Evolutionary conservation across 2,329 filamentous ascomycete species (phyloP), one percentile per base, ranked within the genome.

Genomic region (Cladosporium sp.): DNA sequence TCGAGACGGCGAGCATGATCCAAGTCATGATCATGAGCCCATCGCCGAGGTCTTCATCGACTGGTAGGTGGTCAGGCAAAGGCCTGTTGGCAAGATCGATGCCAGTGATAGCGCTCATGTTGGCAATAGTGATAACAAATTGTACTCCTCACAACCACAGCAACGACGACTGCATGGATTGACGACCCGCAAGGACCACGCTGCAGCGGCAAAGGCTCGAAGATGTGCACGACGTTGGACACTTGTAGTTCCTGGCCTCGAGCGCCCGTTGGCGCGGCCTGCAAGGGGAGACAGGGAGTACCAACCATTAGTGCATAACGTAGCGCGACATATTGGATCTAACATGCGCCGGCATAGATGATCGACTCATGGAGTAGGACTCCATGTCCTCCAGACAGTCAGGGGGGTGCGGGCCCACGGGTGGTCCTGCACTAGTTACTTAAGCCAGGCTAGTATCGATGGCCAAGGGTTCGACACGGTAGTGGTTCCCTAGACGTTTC

Each of bases 21-120:
- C 52, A 55, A 24, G 52, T 55, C 52, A 55, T 55, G 15, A 55
- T 47, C 24, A 19, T 24, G 12, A 55, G 32, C 1, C 52, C 52
- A 37, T 55, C 52, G 40, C 52, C 52, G 2, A 36, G 19, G 32
- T 55, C 45, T 15, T 19, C 17, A 20, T 55, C 37, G 2, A 10
- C 8, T 15, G 52, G 52, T 13, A 55, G 34, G 8, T 35, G 32
- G 6, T 25, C 22, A 34, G 45, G 45, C 42, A 45, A 45, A 45
- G 42, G 42, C 24, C 42, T 28, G 17, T 24, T n/a, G 4, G 15
- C 42, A 28, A 45, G 24, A n/a, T 45, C 25, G 42, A 45, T n/a
- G 15, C 34, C 32, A 28, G 36, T 17, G 17, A 50, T 50, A 32
- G 12, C 34, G 8, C 25, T n/a, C 47, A 24, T 52, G 34, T 52